phyloP scores from a whole-genome alignment of 2,329 filamentous ascomycete genomes.

The Thielaviopsis populi region DNA sequence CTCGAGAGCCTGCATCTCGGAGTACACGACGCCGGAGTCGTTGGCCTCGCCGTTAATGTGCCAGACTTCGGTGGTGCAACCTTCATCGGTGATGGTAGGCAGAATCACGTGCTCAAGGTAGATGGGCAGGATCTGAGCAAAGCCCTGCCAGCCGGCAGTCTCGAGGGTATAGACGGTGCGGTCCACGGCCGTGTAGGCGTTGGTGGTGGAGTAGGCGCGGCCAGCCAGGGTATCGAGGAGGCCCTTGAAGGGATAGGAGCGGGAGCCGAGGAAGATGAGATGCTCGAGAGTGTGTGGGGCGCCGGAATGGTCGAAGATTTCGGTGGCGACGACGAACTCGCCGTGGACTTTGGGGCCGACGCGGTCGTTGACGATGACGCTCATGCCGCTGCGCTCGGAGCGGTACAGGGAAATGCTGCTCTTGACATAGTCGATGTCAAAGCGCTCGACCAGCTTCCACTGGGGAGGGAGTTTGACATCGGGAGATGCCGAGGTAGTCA shows the following conservation, averaged over 20 bases:
- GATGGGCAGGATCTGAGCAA: constrained; percentile 82
- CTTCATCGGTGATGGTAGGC: constrained; percentile 82
- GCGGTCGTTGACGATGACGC: constrained; percentile 79
- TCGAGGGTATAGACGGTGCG: constrained; percentile 94
- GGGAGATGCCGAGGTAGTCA: constrained; percentile 4
- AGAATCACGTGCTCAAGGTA: constrained; percentile 90
- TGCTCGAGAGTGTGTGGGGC: constrained; percentile 79
- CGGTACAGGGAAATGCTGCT: constrained; percentile 89
- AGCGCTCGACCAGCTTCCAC: constrained; percentile 49
- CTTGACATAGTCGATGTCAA: constrained; percentile 80
- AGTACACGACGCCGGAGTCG: constrained; percentile 94
- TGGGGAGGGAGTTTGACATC: constrained; percentile 14
- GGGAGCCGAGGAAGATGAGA: constrained; percentile 78
- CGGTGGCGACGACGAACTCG: constrained; percentile 89
- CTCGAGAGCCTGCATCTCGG: constrained; percentile 94
- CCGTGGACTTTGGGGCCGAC: constrained; percentile 90
- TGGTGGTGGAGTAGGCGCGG: constrained; percentile 82
- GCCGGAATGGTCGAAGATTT: constrained; percentile 94
- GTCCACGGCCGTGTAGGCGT: constrained; percentile 93
- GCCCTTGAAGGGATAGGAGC: constrained; percentile 86
- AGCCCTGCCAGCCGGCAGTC: constrained; percentile 92
- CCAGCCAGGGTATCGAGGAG: constrained; percentile 88
- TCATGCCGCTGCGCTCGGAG: constrained; percentile 86
- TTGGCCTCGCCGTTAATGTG: constrained; percentile 88
- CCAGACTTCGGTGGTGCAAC: constrained; percentile 89